Percentiles rank a stretch among this genome's conserved stretches.
Conservation (phyloP, 2,329 filamentous ascomycete species). For the Hymenoscyphus fructigenus region DNA sequence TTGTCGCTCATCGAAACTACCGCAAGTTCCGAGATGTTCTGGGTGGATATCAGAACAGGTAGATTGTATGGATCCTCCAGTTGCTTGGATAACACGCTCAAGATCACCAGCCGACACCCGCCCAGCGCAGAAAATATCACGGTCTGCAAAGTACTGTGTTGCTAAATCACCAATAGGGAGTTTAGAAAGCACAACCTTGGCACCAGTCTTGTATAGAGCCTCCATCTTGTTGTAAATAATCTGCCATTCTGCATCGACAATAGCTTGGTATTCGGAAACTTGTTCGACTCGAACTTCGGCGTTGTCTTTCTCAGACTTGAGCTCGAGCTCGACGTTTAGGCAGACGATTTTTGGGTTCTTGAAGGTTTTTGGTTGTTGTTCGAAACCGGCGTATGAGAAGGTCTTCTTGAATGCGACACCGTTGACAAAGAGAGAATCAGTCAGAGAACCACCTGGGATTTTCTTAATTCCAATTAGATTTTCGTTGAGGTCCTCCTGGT, state of each 20-base stretch:
- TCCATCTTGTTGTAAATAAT: slow-evolving; percentile 99
- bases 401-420: slow-evolving; percentile 99
- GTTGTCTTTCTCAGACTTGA: slow-evolving; percentile 99
- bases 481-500: slow-evolving; percentile 96
- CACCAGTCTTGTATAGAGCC: slow-evolving; percentile 87
- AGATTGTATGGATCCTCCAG: slow-evolving; percentile 87
- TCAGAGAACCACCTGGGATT: slow-evolving; percentile 91
- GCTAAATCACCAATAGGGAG: slow-evolving; percentile 95
- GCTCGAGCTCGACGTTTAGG: slow-evolving; percentile 94
- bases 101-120: slow-evolving; percentile 89
- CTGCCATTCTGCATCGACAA: slow-evolving; percentile 98
- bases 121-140: slow-evolving; percentile 96
- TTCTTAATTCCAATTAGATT: slow-evolving; percentile 98
- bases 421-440: slow-evolving; percentile 95
- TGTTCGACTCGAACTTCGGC: slow-evolving; percentile 97
- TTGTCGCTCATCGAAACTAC: slow-evolving; percentile 89
- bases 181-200: slow-evolving; percentile 96
- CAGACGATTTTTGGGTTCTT: slow-evolving; percentile 94
- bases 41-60: slow-evolving; percentile 93
- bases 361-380: slow-evolving; percentile 97
- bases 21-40: slow-evolving; percentile 88
- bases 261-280: slow-evolving; percentile 98
- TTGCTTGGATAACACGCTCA: slow-evolving; percentile 93
- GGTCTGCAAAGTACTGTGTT: slow-evolving; percentile 96
- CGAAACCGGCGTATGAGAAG: slow-evolving; percentile 97